Percentiles rank a stretch among this genome's conserved stretches.
These are phyloP conservation scores for Chlorella vulgaris DNA, from an alignment of 139 green algal species.

Conservation along the genomic window DNA sequence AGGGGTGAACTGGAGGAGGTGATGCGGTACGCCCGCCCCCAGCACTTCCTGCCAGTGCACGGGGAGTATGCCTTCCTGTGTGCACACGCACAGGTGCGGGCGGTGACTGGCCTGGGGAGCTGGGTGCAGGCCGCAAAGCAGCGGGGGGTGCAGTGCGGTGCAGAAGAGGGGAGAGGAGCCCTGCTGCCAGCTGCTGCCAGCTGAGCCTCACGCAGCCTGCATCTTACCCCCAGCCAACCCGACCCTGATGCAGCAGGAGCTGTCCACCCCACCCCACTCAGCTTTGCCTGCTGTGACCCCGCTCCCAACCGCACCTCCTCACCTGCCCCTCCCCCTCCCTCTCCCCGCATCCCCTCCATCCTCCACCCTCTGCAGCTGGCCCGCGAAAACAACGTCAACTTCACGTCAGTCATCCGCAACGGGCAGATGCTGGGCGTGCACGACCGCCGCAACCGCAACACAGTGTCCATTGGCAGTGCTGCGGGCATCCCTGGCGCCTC, in stretches of 20 bases:
- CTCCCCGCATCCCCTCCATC: background rate
- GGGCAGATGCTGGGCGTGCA: conserved; percentile 95
- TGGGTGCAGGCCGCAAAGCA: too few species aligned
- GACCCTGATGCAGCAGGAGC: too few species aligned
- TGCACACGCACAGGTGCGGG: conserved; percentile 84
- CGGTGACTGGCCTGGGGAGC: too few species aligned
- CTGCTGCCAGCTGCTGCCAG: too few species aligned
- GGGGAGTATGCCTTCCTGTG: conserved; percentile 97
- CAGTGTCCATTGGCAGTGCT: conserved; percentile 59
- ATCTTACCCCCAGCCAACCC: too few species aligned
- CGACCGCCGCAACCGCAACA: conserved; percentile 72
- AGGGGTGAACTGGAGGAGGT: conserved; percentile 89
- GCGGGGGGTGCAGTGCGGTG: too few species aligned
- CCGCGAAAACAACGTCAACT: conserved; percentile 51
- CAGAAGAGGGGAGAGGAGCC: too few species aligned
- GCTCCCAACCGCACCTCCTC: too few species aligned
- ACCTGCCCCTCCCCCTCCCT: background rate
- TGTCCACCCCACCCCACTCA: too few species aligned
- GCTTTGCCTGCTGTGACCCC: too few species aligned
- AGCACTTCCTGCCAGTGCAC: conserved; percentile 99
- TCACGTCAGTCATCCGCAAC: conserved; percentile 94
- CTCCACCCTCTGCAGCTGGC: conserved; percentile 32
- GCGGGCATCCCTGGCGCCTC: conserved; percentile 14
- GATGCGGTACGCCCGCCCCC: conserved; percentile 87
- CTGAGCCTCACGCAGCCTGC: too few species aligned